Percentiles rank a stretch among this genome's conserved stretches.
These are phyloP conservation scores for Nothophaeocryptopus gaeumannii DNA, from an alignment of 2,329 filamentous ascomycete species.

Conservation along the genomic window DNA sequence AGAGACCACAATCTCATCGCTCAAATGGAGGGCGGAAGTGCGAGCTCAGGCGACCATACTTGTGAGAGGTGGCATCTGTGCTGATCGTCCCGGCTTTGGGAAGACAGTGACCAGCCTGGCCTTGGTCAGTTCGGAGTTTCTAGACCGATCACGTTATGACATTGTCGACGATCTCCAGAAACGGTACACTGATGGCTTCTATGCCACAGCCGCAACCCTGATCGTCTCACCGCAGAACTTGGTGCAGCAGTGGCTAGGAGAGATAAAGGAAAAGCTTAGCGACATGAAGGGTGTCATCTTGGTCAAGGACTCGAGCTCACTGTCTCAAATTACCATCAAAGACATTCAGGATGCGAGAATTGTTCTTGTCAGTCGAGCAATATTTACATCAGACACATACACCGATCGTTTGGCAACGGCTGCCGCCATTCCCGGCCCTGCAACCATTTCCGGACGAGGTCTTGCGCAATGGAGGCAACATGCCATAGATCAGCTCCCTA, in stretches of 20 bases:
- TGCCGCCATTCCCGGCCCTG: conserved; percentile 19
- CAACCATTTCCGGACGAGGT: conserved; percentile 35
- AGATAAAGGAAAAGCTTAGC: conserved; percentile 50
- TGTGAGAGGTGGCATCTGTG: conserved; percentile 60
- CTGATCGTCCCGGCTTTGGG: conserved; percentile 64
- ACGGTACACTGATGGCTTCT: conserved; percentile 28
- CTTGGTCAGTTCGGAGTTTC: conserved; percentile 51
- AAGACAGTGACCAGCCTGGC: conserved; percentile 63
- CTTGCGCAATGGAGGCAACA: conserved; percentile 55
- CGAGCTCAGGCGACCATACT: conserved; percentile 41
- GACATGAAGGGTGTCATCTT: conserved; percentile 40
- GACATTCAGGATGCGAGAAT: conserved; percentile 52
- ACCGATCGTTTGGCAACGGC: conserved; percentile 48
- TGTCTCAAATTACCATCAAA: conserved; percentile 44
- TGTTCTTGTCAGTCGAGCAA: conserved; percentile 52
- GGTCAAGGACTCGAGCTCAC: conserved; percentile 40
- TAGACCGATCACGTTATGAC: conserved; percentile 7
- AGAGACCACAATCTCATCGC: conserved; percentile 48
- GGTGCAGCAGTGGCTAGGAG: conserved; percentile 56
- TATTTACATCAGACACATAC: conserved; percentile 51
- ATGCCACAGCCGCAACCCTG: conserved; percentile 56
- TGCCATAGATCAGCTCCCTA: conserved; percentile 42
- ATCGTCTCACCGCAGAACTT: conserved; percentile 58
- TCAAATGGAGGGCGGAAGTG: conserved; percentile 57
- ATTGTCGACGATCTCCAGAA: conserved; percentile 11